phyloP scores from a whole-genome alignment of 306 rosid species.

The Casuarina equisetifolia region DNA sequence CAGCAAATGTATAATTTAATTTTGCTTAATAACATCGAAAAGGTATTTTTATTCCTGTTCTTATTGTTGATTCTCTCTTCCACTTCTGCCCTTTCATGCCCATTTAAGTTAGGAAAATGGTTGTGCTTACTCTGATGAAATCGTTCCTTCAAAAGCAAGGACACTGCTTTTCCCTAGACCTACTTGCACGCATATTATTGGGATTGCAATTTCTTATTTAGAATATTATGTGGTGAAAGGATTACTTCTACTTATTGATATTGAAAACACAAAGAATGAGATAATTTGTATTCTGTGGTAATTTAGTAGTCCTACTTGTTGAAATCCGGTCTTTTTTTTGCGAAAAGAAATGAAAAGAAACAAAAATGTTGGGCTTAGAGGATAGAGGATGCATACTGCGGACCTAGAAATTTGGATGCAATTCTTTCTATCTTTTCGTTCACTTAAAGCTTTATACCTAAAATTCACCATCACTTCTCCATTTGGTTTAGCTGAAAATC shows the following conservation, averaged over 20 bases:
- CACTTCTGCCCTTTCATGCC: neutral
- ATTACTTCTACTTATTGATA: neutral
- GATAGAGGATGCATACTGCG: neutral
- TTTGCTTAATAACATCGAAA: neutral
- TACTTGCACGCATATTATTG: neutral
- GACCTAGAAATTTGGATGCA: neutral
- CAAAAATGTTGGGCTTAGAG: neutral
- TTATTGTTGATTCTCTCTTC: no score
- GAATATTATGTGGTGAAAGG: neutral
- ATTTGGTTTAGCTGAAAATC: neutral
- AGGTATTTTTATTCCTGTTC: neutral
- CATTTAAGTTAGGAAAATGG: neutral
- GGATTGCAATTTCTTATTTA: neutral
- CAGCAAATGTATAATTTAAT: neutral
- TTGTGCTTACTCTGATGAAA: neutral
- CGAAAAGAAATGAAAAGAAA: neutral
- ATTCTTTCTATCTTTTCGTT: neutral
- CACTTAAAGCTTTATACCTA: neutral
- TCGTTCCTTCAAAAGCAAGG: no score
- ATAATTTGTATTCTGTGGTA: neutral
- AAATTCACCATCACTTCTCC: neutral
- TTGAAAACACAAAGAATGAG: conserved; percentile 15
- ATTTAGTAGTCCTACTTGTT: neutral
- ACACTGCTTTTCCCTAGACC: no score
- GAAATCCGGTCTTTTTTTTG: neutral